These are phyloP conservation scores for Heritiera fomes DNA, from an alignment of 345 rosid species.

Conservation along the genomic window DNA sequence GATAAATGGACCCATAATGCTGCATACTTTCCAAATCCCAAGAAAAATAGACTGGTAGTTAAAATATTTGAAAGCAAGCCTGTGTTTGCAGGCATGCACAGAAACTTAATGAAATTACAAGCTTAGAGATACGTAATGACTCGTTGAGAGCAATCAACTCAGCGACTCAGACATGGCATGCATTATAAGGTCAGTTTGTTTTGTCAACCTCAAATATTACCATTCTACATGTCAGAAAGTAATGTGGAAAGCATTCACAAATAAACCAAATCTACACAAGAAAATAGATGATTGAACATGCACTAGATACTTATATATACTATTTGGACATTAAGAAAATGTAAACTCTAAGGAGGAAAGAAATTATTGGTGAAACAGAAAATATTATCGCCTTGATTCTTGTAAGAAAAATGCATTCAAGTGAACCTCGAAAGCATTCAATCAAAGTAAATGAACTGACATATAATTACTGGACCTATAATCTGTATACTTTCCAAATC, in stretches of 20 bases:
- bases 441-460: background rate
- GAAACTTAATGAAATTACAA: background rate
- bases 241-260: conserved; percentile 37
- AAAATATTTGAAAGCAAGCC: background rate
- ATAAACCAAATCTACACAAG: conserved; percentile 38
- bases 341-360: background rate
- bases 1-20: background rate
- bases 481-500: background rate
- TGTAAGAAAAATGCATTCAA: background rate
- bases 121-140: background rate
- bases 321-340: background rate
- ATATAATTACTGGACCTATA: background rate
- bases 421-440: background rate
- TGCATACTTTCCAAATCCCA: background rate
- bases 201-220: background rate
- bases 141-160: background rate
- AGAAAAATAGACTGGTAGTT: background rate
- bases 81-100: background rate
- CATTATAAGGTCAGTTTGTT: background rate
- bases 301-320: conserved; percentile 25
- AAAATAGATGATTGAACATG: conserved; percentile 28
- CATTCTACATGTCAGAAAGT: background rate
- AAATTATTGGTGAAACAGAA: background rate
- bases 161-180: background rate
- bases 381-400: background rate